phyloP scores from a whole-genome alignment of 192 early-diverging fungal species.

The Podila clonocystis region DNA sequence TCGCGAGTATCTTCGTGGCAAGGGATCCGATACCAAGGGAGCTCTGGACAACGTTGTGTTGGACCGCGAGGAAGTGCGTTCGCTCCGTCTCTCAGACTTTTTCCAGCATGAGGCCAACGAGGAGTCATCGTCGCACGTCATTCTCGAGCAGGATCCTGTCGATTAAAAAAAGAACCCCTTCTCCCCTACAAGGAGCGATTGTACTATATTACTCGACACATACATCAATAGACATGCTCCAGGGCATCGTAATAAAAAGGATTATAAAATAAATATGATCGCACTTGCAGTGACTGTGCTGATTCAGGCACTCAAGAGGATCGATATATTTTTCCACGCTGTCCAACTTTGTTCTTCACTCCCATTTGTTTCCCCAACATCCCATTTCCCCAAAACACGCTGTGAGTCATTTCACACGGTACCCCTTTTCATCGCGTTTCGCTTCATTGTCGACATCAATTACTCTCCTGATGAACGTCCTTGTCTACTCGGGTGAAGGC shows the following conservation, averaged over 20 bases:
- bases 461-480: slow-evolving; percentile 76
- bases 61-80: slow-evolving; percentile 38
- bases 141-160: slow-evolving; percentile 40
- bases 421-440: not conserved
- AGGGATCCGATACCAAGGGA: slow-evolving; percentile 45
- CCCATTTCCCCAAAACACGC: not conserved
- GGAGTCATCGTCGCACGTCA: slow-evolving; percentile 50
- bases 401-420: no score
- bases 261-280: not conserved
- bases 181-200: not conserved
- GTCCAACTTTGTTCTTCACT: not conserved
- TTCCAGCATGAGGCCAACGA: slow-evolving; percentile 50
- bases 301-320: not conserved
- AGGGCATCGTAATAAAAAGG: not conserved
- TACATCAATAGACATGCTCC: not conserved
- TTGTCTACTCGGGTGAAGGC: slow-evolving; percentile 87
- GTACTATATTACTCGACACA: not conserved
- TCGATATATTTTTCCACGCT: not conserved
- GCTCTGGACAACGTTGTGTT: slow-evolving; percentile 28
- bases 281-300: not conserved
- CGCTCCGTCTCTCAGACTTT: slow-evolving; percentile 37
- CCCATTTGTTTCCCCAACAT: slow-evolving; percentile 1
- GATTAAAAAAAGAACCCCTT: slow-evolving; percentile 12
- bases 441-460: no score
- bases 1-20: slow-evolving; percentile 78